Evolutionary conservation across 2,329 filamentous ascomycete genomes (phyloP).

Genomic region (Dactylonectria estremocensis): DNA sequence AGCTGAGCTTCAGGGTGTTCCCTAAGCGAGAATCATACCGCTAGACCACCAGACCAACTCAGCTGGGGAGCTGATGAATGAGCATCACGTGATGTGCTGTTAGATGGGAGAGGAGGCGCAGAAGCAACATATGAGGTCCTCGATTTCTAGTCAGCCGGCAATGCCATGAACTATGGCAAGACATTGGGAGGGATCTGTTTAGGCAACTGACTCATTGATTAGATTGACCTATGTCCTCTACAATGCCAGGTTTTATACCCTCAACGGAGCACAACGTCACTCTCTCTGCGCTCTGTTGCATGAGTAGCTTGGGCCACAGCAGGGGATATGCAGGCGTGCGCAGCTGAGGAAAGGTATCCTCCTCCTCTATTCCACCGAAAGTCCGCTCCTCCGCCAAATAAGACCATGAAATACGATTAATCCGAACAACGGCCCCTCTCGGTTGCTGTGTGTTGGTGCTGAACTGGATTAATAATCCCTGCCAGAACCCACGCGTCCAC

Average conservation of each 20-base stretch:
- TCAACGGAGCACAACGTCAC: too few species aligned
- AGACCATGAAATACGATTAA: constrained; percentile 6
- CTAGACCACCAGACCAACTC: constrained; percentile 70
- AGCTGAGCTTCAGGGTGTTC: constrained; percentile 57
- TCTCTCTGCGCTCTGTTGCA: too few species aligned
- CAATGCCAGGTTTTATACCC: too few species aligned
- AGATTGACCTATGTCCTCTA: too few species aligned
- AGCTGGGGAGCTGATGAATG: constrained; percentile 10
- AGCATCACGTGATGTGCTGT: constrained; percentile 27
- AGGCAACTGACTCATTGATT: too few species aligned
- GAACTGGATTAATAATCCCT: constrained; percentile 46
- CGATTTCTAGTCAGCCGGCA: not conserved
- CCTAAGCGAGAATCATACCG: constrained; percentile 82
- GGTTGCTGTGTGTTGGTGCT: not conserved
- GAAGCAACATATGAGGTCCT: not conserved
- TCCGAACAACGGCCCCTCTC: not conserved
- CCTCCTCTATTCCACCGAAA: constrained; percentile 19
- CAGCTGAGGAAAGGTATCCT: not conserved
- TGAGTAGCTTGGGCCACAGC: not conserved
- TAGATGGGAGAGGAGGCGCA: not conserved
- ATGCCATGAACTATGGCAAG: too few species aligned
- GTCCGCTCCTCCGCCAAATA: constrained; percentile 42
- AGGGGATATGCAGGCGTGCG: not conserved
- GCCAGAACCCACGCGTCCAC: constrained; percentile 11
- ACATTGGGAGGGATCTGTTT: too few species aligned